Percentiles rank a stretch among this genome's conserved stretches.
These are phyloP conservation scores for Clarireedia sp. DNA, from an alignment of 2,329 filamentous ascomycete genomes.

Conservation along the genomic window DNA sequence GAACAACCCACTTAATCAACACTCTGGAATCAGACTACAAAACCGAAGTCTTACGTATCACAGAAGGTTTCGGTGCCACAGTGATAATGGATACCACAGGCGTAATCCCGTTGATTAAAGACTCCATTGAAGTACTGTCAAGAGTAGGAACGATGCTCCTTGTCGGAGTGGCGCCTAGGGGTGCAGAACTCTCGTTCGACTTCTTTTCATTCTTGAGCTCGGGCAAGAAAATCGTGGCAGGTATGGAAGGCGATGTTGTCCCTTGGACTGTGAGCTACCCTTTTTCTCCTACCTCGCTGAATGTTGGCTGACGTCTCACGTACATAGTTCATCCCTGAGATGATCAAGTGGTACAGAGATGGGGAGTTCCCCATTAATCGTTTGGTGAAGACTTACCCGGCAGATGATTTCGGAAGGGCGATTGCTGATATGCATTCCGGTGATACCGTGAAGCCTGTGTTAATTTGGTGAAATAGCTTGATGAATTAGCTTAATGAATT, in stretches of 20 bases:
- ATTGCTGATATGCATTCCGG: constrained; percentile 35
- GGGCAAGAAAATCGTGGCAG: constrained; percentile 1
- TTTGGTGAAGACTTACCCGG: constrained; percentile 30
- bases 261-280: background rate
- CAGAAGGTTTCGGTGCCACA: constrained; percentile 1
- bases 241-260: background rate
- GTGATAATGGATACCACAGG: constrained; percentile 14
- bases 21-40: constrained; percentile 5
- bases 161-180: constrained; percentile 3
- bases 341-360: constrained; percentile 41
- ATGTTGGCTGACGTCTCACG: background rate
- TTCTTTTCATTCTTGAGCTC: background rate
- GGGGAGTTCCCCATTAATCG: constrained; percentile 40
- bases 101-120: background rate
- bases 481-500: constrained; percentile 12
- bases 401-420: constrained; percentile 7
- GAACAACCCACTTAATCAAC: constrained; percentile 25
- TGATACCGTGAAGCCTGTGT: constrained; percentile 34
- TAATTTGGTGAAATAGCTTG: constrained; percentile 22
- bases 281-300: too few species aligned
- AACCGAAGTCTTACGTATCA: constrained; percentile 10
- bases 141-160: constrained; percentile 20
- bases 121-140: constrained; percentile 11
- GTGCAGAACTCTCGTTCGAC: background rate
- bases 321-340: constrained; percentile 34